These are phyloP conservation scores for Candida sphagnicola DNA, from an alignment of 805 yeast genomes.

Conservation along the genomic window DNA sequence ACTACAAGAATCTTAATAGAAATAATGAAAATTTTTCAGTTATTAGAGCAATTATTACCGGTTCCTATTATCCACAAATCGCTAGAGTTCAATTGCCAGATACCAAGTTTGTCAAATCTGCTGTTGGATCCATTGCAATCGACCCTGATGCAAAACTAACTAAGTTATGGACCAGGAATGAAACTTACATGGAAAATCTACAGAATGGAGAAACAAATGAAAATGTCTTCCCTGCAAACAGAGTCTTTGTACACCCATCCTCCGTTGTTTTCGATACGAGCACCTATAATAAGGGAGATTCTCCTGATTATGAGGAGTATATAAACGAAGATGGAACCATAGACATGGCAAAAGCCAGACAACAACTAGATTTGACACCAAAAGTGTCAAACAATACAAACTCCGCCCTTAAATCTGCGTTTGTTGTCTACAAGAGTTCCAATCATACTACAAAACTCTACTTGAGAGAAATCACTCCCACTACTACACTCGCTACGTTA, in stretches of 20 bases:
- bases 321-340: slow-evolving; percentile 40
- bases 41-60: slow-evolving; percentile 66
- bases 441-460: slow-evolving; percentile 65
- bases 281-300: slow-evolving; percentile 18
- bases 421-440: slow-evolving; percentile 59
- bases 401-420: slow-evolving; percentile 46
- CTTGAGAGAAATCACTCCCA: slow-evolving; percentile 76
- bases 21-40: slow-evolving; percentile 50
- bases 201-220: slow-evolving; percentile 9
- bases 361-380: slow-evolving; percentile 40
- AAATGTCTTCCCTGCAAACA: slow-evolving; percentile 46
- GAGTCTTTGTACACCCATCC: slow-evolving; percentile 86
- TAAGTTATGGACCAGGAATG: slow-evolving; percentile 70
- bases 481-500: slow-evolving; percentile 65
- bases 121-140: slow-evolving; percentile 77
- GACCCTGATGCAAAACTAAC: slow-evolving; percentile 77
- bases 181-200: slow-evolving; percentile 33
- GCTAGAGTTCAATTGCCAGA: slow-evolving; percentile 82
- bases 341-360: slow-evolving; percentile 26
- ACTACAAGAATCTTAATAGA: slow-evolving; percentile 37
- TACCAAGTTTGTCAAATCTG: slow-evolving; percentile 63
- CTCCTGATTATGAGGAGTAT: slow-evolving; percentile 14
- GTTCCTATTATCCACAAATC: slow-evolving; percentile 78
- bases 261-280: slow-evolving; percentile 60
- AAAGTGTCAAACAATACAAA: slow-evolving; percentile 21